These are phyloP conservation scores for Pyricularia sp. DNA, from an alignment of 2,329 filamentous ascomycete species.

Conservation along the genomic window DNA sequence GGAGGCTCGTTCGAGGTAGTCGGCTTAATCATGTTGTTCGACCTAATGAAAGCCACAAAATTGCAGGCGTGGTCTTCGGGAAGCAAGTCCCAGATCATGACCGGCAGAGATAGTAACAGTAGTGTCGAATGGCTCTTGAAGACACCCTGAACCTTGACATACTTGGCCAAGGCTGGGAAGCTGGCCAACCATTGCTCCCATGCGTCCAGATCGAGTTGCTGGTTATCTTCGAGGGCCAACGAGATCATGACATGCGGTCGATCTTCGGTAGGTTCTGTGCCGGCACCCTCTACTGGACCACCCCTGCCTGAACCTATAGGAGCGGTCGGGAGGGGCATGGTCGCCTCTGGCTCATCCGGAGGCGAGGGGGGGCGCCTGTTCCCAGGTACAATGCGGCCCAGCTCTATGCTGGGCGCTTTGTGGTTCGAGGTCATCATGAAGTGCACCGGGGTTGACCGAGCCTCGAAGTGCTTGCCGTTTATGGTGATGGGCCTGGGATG, in stretches of 20 bases:
- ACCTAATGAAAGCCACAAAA: conserved; percentile 50
- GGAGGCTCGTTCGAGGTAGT: conserved; percentile 11
- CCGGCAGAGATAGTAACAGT: conserved; percentile 46
- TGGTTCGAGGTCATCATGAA: conserved; percentile 57
- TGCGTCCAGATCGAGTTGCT: conserved; percentile 44
- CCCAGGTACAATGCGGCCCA: conserved; percentile 29
- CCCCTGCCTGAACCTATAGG: conserved; percentile 10
- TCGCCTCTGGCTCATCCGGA: conserved; percentile 16
- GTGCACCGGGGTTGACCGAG: conserved; percentile 49
- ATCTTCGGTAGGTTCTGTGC: conserved; percentile 40
- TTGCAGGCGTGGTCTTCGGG: conserved; percentile 48
- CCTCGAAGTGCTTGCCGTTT: conserved; percentile 48
- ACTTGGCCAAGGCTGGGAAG: conserved; percentile 48
- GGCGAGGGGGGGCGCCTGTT: conserved; percentile 27
- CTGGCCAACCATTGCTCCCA: conserved; percentile 49
- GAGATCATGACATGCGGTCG: conserved; percentile 54
- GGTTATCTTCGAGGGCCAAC: conserved; percentile 47
- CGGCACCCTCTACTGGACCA: conserved; percentile 9
- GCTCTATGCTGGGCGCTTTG: conserved; percentile 47
- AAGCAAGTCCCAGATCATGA: conserved; percentile 50
- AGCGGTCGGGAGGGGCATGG: conserved; percentile 6
- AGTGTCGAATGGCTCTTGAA: conserved; percentile 54
- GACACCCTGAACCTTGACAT: conserved; percentile 51
- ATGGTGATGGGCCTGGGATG: conserved; percentile 48
- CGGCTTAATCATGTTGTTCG: conserved; percentile 40